Evolutionary conservation across 139 green algal genomes (phyloP), one percentile per base, ranked within the genome.

Genomic region (Closterium sp.): DNA sequence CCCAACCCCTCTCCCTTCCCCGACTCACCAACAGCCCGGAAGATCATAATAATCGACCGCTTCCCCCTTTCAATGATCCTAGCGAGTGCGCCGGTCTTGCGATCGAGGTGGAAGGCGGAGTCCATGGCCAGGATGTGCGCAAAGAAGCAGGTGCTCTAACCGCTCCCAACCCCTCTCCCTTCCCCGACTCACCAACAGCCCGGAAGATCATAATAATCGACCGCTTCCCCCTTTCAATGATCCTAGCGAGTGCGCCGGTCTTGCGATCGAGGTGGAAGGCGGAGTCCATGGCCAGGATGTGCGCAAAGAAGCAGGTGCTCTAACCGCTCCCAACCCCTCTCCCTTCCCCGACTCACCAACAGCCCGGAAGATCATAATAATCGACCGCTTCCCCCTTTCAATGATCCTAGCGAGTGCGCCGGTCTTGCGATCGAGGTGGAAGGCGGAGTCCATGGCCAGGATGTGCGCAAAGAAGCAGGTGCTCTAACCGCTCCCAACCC

Each of bases 171-270:
- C 45, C 45, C 45, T 19, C 45, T 19, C 45, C 45, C 45, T 19
- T 1, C 45, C 9, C 45, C 11, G 7, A 19, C 96, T 4, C 84
- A 94, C 92, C 92, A 70, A 98, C 94, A 2, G 97, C 96, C 1
- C 97, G 93, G 94, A 99, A 99, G n/a, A 99, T 96, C 94, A 98
- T 98, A 70, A 96, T 96, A n/a, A 99, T 96, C 92, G 93, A 96
- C 30, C 98, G 95, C 5, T 97, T 98, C 79, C 98, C 97, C 96
- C 98, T 92, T 91, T 99, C 98, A 92, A 99, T 95, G 87, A 98
- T 98, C 31, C 97, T 95, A 7, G 97, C 97, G 88, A 99, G 94
- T 4, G 96, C 92, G 17, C 98, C 98, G 1, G 97, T 99, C 24
- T 97, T 95, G 70, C 97, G 94, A 85, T 98, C 96, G 62, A 99